Conservation (phyloP, 345 rosid genomes). For the Melaleuca quinquenervia region DNA sequence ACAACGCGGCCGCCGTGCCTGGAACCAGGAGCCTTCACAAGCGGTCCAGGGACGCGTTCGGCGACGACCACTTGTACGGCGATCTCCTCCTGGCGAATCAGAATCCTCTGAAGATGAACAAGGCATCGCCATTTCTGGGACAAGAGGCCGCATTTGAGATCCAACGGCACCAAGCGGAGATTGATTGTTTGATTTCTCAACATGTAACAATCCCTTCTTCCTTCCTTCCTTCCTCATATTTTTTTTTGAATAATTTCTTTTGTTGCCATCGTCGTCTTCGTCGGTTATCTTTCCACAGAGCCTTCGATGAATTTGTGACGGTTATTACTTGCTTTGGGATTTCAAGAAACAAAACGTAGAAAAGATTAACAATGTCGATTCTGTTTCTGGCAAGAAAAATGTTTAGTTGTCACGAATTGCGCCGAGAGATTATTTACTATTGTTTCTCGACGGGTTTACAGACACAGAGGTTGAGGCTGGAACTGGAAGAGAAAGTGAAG, state of each 20-base stretch:
- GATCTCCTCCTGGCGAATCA: conserved; percentile 6
- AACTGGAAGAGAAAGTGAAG: conserved; percentile 45
- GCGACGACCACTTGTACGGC: conserved; percentile 11
- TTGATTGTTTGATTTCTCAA: conserved; percentile 40
- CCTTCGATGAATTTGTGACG: background rate
- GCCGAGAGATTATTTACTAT: no score
- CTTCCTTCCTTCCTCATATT: no score
- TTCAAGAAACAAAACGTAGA: background rate
- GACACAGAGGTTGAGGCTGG: conserved; percentile 46
- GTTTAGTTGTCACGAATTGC: background rate
- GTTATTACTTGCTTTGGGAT: background rate
- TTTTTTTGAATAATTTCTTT: background rate
- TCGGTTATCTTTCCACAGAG: background rate
- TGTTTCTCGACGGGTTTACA: background rate
- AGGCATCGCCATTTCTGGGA: conserved; percentile 21
- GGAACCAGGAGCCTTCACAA: background rate
- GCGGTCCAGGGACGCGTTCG: conserved; percentile 26
- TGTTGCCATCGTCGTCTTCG: background rate
- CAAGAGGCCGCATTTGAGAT: conserved; percentile 27
- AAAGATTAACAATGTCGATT: background rate
- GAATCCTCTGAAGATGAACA: conserved; percentile 12
- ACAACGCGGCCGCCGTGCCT: background rate
- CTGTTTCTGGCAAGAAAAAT: background rate
- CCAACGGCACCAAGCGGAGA: conserved; percentile 49
- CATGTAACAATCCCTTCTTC: conserved; percentile 15